Percentiles rank a stretch among this genome's conserved stretches.
These are phyloP conservation scores for Botrytis byssoidea DNA, from an alignment of 2,329 filamentous ascomycete genomes.

Conservation along the genomic window DNA sequence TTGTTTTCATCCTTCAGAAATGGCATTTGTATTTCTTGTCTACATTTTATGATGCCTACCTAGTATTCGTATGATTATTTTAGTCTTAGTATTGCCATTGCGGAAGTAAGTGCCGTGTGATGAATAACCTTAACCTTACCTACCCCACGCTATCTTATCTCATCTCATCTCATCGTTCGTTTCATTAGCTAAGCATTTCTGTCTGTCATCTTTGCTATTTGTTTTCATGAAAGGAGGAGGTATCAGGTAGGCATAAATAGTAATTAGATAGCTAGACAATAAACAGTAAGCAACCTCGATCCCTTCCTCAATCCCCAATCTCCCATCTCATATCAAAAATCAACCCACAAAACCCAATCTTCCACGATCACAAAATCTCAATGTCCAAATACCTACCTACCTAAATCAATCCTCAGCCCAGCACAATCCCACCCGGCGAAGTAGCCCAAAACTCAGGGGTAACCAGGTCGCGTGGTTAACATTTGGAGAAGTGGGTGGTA, in stretches of 20 bases:
- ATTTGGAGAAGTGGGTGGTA: neutral
- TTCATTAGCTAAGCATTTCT: neutral
- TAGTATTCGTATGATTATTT: neutral
- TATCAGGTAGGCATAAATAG: neutral
- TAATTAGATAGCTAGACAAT: too few species aligned
- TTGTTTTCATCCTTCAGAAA: neutral
- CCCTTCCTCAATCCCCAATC: too few species aligned
- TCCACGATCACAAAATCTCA: too few species aligned
- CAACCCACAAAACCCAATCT: neutral
- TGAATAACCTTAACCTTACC: neutral
- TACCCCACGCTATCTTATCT: constrained; percentile 9
- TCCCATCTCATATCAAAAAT: too few species aligned
- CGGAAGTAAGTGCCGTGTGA: neutral
- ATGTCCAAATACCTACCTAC: neutral
- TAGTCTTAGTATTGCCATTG: neutral
- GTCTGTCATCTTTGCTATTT: neutral
- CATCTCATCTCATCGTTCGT: neutral
- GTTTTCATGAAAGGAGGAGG: too few species aligned
- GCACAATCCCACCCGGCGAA: neutral
- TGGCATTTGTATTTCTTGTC: neutral
- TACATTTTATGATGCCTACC: neutral
- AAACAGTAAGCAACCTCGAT: neutral
- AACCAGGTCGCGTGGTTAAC: neutral
- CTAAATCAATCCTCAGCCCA: neutral
- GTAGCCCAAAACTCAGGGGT: neutral